These are phyloP conservation scores for Geosmithia morbida DNA, from an alignment of 2,329 filamentous ascomycete genomes.

Conservation along the genomic window DNA sequence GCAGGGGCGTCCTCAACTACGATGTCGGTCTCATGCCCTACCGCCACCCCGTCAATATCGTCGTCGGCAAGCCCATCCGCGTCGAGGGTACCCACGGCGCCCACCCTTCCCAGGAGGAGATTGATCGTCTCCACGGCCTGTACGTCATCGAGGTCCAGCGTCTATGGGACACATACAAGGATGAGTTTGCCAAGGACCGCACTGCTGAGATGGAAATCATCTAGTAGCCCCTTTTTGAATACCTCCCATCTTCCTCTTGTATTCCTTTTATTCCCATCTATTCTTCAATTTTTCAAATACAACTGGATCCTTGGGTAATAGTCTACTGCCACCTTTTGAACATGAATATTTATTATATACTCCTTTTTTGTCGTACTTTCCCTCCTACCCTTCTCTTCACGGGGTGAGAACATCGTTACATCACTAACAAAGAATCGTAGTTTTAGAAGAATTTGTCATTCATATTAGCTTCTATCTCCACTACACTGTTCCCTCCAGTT, in stretches of 20 bases:
- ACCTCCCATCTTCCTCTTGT: background rate
- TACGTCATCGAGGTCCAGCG: constrained; percentile 65
- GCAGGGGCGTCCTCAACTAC: constrained; percentile 90
- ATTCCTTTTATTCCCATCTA: background rate
- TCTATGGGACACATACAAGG: constrained; percentile 67
- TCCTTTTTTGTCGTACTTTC: too few relatives aligned
- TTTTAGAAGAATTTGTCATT: too few relatives aligned
- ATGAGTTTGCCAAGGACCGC: constrained; percentile 51
- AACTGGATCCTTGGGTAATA: background rate
- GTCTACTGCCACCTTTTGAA: too few relatives aligned
- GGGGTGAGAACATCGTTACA: too few relatives aligned
- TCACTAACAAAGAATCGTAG: too few relatives aligned
- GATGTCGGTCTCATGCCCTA: constrained; percentile 96
- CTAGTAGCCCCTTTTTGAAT: constrained; percentile 20
- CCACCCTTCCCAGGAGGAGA: constrained; percentile 53
- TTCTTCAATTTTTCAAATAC: background rate
- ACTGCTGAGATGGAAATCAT: constrained; percentile 54
- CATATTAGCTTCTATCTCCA: too few relatives aligned
- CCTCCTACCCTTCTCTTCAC: too few relatives aligned
- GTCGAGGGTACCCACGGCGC: constrained; percentile 42
- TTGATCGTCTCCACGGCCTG: constrained; percentile 63
- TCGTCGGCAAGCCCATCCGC: constrained; percentile 70
- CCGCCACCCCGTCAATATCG: constrained; percentile 71
- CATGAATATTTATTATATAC: too few relatives aligned
- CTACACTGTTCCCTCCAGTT: too few relatives aligned